Conservation (phyloP, 345 rosid species). For the Ailanthus altissimus region DNA sequence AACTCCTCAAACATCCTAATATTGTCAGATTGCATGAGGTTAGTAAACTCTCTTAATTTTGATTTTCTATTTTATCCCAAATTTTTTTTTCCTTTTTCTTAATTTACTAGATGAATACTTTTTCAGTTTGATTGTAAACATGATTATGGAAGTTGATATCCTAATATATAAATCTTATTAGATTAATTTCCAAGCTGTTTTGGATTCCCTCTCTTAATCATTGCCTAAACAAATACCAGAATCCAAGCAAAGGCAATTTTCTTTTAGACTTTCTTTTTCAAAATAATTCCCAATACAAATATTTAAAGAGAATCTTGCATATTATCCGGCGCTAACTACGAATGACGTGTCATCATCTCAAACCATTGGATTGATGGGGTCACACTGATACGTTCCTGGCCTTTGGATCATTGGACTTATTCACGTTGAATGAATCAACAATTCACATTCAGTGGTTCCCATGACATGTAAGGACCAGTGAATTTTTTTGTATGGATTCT, state of each 20-base stretch:
- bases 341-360: neutral
- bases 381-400: neutral
- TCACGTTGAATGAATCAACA: neutral
- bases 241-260: neutral
- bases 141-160: neutral
- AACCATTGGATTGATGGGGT: neutral
- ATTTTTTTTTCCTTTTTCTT: too few species aligned
- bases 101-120: too few species aligned
- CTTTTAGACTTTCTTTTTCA: too few species aligned
- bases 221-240: neutral
- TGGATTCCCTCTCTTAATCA: neutral
- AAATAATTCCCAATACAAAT: neutral
- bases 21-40: slow-evolving; percentile 90
- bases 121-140: neutral
- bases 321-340: neutral
- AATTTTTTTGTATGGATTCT: neutral
- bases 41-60: neutral
- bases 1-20: slow-evolving; percentile 87
- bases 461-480: neutral
- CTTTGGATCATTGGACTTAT: neutral
- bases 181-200: neutral
- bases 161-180: too few species aligned
- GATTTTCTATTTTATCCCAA: too few species aligned
- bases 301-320: too few species aligned
- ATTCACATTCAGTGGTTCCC: neutral